phyloP scores from a whole-genome alignment of 768 basidiomycete genomes.

The Asterophora lycoperdoides region DNA sequence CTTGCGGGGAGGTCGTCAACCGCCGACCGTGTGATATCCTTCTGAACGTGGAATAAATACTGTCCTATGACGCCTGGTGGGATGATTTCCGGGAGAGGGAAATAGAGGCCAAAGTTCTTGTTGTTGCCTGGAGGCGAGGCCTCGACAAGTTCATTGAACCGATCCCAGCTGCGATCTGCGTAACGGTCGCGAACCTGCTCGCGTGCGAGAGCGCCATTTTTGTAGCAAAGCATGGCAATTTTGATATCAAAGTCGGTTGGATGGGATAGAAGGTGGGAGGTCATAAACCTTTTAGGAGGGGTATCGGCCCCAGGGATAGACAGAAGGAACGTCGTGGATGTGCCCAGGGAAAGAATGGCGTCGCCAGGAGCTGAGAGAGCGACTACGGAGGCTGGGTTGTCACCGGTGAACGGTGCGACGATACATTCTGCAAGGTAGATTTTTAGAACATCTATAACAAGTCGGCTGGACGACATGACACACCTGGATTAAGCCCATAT shows the following conservation, averaged over 20 bases:
- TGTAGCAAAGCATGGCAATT: slow-evolving; percentile 92
- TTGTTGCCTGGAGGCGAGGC: slow-evolving; percentile 50
- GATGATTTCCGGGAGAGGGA: slow-evolving; percentile 84
- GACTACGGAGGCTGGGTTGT: slow-evolving; percentile 84
- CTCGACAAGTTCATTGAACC: slow-evolving; percentile 65
- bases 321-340: slow-evolving; percentile 82
- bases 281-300: slow-evolving; percentile 66
- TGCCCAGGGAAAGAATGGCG: slow-evolving; percentile 82
- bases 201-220: slow-evolving; percentile 80
- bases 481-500: slow-evolving; percentile 72
- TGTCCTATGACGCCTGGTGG: slow-evolving; percentile 73
- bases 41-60: slow-evolving; percentile 48
- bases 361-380: slow-evolving; percentile 73
- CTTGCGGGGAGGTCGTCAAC: slow-evolving; percentile 37
- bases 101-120: slow-evolving; percentile 70
- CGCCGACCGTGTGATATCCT: slow-evolving; percentile 19
- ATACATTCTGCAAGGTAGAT: slow-evolving; percentile 52
- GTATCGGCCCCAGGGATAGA: slow-evolving; percentile 63
- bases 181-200: slow-evolving; percentile 70
- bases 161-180: slow-evolving; percentile 56
- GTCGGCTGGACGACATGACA: slow-evolving; percentile 3
- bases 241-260: slow-evolving; percentile 58
- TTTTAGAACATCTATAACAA: neutral
- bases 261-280: slow-evolving; percentile 71
- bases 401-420: slow-evolving; percentile 83